Conservation (phyloP, 169 alveolate genomes). For the Blepharisma undulans region DNA sequence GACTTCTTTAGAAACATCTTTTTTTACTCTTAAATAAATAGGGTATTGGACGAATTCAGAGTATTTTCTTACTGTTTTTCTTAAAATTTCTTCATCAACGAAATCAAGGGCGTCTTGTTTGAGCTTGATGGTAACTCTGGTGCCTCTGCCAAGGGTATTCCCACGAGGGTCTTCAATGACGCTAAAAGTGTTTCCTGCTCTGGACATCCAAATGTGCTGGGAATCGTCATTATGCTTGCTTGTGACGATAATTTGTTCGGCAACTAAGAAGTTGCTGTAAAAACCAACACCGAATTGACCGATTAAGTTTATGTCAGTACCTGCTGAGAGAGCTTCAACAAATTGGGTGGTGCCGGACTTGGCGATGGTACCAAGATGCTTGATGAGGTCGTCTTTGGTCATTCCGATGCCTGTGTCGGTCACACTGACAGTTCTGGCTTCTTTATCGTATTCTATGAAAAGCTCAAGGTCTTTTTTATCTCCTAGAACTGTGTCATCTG, state of each 20-base stretch:
- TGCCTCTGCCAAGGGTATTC: constrained; percentile 96
- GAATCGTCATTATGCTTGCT: constrained; percentile 93
- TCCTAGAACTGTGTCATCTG: constrained; percentile 32
- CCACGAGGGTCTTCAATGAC: constrained; percentile 97
- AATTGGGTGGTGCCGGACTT: constrained; percentile 97
- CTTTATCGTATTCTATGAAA: constrained; percentile 92
- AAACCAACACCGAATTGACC: constrained; percentile 99
- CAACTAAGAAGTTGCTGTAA: constrained; percentile 98
- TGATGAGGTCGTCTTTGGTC: constrained; percentile 93
- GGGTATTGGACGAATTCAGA: constrained; percentile 98
- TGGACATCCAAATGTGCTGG: constrained; percentile 97
- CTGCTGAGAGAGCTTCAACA: constrained; percentile 92
- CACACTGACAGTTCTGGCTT: constrained; percentile 87
- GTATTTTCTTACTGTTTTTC: constrained; percentile 92
- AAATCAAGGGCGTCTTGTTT: constrained; percentile 99
- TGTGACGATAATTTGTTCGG: constrained; percentile 96
- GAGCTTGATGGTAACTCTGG: constrained; percentile 95
- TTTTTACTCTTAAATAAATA: constrained; percentile 88
- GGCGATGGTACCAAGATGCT: constrained; percentile 97
- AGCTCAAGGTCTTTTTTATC: constrained; percentile 88
- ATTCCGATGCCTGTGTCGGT: constrained; percentile 96
- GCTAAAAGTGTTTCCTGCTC: constrained; percentile 95
- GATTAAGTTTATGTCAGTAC: constrained; percentile 94
- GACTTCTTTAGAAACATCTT: constrained; percentile 65
- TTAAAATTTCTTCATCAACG: constrained; percentile 91